Conservation (phyloP, 352 stramenopile genomes). For the Albugo candida region DNA sequence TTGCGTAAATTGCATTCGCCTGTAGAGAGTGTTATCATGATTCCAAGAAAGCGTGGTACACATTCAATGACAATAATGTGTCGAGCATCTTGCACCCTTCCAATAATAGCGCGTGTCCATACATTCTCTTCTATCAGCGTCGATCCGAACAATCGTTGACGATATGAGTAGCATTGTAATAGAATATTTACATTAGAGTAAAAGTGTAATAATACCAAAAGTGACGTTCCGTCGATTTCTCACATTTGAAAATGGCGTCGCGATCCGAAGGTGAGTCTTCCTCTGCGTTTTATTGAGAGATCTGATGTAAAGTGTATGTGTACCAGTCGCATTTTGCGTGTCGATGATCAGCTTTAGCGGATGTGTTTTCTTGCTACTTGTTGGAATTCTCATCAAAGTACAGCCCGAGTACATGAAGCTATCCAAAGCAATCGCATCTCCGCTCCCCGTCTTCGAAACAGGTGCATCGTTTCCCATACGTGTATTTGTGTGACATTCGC, state of each 20-base stretch:
- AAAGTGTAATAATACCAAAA: no score
- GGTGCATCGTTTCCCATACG: slow-evolving; percentile 4
- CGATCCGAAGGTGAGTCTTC: no score
- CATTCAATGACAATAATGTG: slow-evolving; percentile 59
- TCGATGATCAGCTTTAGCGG: slow-evolving; percentile 52
- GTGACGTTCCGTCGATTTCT: no score
- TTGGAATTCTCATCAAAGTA: slow-evolving; percentile 46
- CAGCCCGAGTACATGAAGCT: slow-evolving; percentile 77
- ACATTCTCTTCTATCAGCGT: slow-evolving; percentile 65
- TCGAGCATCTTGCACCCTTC: slow-evolving; percentile 45
- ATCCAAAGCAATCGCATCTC: slow-evolving; percentile 37
- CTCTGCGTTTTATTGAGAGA: no score
- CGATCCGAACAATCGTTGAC: slow-evolving; percentile 35
- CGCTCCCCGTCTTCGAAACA: slow-evolving; percentile 47
- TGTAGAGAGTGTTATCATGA: slow-evolving; percentile 42
- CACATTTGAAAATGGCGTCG: no score
- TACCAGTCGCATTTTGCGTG: slow-evolving; percentile 46
- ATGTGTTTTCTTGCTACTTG: slow-evolving; percentile 45
- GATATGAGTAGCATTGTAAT: slow-evolving; percentile 15
- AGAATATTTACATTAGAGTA: no score
- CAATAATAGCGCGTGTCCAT: slow-evolving; percentile 36
- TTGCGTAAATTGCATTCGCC: neutral
- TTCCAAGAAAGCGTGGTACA: slow-evolving; percentile 54
- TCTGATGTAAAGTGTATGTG: neutral
- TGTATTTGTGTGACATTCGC: no score